These are phyloP conservation scores for Cryomyces minteri DNA, from an alignment of 495 filamentous ascomycete genomes.

Conservation along the genomic window DNA sequence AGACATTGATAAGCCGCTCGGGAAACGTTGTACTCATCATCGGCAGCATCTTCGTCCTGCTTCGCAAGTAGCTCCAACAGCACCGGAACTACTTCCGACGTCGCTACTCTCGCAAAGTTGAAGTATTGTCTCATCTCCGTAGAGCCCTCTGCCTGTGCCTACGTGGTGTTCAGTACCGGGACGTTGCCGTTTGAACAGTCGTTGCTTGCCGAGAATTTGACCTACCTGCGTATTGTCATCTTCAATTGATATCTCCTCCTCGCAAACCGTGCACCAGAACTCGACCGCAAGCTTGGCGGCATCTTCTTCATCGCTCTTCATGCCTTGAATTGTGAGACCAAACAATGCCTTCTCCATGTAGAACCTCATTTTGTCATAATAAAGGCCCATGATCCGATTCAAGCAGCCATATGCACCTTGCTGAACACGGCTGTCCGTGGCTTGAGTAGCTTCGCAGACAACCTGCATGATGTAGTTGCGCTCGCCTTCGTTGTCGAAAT, in stretches of 20 bases:
- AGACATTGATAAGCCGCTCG: conserved; percentile 93
- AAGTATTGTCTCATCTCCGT: conserved; percentile 74
- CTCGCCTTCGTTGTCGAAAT: conserved; percentile 98
- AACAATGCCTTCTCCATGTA: conserved; percentile 99
- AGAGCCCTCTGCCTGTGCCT: conserved; percentile 43
- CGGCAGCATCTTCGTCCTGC: conserved; percentile 90
- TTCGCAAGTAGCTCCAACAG: conserved; percentile 76
- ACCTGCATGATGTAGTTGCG: conserved; percentile 99
- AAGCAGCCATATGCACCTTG: conserved; percentile 90
- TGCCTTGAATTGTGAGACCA: conserved; percentile 93
- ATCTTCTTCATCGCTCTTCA: conserved; percentile 95
- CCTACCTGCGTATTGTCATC: conserved; percentile 81
- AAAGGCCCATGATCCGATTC: conserved; percentile 93
- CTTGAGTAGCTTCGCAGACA: conserved; percentile 95
- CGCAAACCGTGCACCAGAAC: conserved; percentile 99
- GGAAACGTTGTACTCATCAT: conserved; percentile 93
- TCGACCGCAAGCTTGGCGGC: conserved; percentile 95
- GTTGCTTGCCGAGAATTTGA: conserved; percentile 1
- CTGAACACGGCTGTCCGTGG: conserved; percentile 72
- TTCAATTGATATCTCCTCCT: conserved; percentile 93
- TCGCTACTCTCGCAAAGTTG: conserved; percentile 80
- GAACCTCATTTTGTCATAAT: conserved; percentile 98
- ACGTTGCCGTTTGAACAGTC: too few relatives aligned
- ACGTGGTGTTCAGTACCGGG: too few relatives aligned
- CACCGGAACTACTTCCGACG: conserved; percentile 81